Percentiles rank a stretch among this genome's conserved stretches.
These are phyloP conservation scores for Gremmenia infestans DNA, from an alignment of 2,329 filamentous ascomycete genomes.

Conservation along the genomic window DNA sequence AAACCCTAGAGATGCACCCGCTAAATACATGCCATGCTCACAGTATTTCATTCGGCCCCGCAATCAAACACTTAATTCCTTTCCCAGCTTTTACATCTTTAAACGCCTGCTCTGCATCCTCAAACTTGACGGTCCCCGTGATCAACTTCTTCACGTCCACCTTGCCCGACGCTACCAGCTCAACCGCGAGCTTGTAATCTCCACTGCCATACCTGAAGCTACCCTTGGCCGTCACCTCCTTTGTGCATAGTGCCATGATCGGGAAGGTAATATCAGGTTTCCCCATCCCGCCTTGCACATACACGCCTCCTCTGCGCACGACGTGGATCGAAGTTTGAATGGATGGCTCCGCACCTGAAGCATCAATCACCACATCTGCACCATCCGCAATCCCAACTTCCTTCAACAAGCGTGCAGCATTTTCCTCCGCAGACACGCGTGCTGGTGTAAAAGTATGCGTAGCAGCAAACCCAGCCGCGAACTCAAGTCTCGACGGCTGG, in stretches of 20 bases:
- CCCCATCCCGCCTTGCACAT: constrained; percentile 89
- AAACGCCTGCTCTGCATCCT: constrained; percentile 81
- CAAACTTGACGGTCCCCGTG: constrained; percentile 70
- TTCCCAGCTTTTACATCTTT: constrained; percentile 80
- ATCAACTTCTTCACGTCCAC: constrained; percentile 81
- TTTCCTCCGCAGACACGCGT: constrained; percentile 61
- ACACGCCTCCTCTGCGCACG: constrained; percentile 66
- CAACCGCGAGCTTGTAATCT: constrained; percentile 74
- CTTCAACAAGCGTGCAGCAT: constrained; percentile 63
- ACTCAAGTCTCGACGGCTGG: constrained; percentile 70
- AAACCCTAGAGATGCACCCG: too few relatives aligned
- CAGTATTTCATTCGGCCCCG: constrained; percentile 50
- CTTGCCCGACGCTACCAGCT: constrained; percentile 66
- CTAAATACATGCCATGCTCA: background rate
- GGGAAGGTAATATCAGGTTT: constrained; percentile 83
- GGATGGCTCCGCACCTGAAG: constrained; percentile 70
- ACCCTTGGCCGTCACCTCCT: constrained; percentile 82
- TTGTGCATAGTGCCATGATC: constrained; percentile 82
- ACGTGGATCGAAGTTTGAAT: constrained; percentile 71
- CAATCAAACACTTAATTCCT: constrained; percentile 66
- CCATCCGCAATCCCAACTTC: constrained; percentile 60
- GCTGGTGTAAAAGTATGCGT: constrained; percentile 65
- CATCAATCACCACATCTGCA: constrained; percentile 76
- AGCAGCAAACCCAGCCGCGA: constrained; percentile 68
- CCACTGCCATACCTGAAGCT: constrained; percentile 86